Evolutionary conservation across 2,329 filamentous ascomycete species (phyloP), one percentile per base, ranked within the genome.

Genomic region (Aspergillus versicolor): DNA sequence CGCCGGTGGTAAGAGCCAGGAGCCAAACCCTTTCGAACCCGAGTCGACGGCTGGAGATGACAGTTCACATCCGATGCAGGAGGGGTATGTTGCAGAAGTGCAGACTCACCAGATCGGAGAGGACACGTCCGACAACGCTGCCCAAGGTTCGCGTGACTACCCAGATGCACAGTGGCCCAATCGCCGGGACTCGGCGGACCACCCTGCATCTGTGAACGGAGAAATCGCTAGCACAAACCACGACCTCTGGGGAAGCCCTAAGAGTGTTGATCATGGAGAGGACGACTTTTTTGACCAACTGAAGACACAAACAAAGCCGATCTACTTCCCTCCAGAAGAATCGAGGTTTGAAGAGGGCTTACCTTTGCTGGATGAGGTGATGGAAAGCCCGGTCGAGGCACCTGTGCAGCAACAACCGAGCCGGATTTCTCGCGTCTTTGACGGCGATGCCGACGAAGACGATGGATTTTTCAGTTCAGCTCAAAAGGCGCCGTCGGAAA

Each of bases 291-390:
- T 89, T 66, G 77, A 74, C 46, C 80, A 85, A 53, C 73, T 76
- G 41, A 75, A 72, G 57, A 71, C 67, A 13, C 73, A 73, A 64
- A 75, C 70, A 32, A 77, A 71, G 46, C 74, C 67, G 40, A 76
- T 71, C 30, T 75, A 71, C 45, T 63, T 63, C 11, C 70, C 69
- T 12, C 75, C 79, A 47, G 69, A 75, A 1, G 82, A 88, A 24
- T 82, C 83, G 22, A 83, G 88, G 44, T 91, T 82, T 61, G 87
- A 89, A 57, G 88, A 91, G 73, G 88, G 88, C 0, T 58, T 91
- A 4, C 88, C 88, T 1, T 72, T 91, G 38, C 56, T 77, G 40
- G 58, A 84, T 85, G 64, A 77, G 70, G 76, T 48, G 45, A 38
- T 57, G 27, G 58, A 68, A 24, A 61, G 60, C 12, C 66, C 67